Evolutionary conservation across 768 basidiomycete species (phyloP).

Genomic region (Trametes cubensis): DNA sequence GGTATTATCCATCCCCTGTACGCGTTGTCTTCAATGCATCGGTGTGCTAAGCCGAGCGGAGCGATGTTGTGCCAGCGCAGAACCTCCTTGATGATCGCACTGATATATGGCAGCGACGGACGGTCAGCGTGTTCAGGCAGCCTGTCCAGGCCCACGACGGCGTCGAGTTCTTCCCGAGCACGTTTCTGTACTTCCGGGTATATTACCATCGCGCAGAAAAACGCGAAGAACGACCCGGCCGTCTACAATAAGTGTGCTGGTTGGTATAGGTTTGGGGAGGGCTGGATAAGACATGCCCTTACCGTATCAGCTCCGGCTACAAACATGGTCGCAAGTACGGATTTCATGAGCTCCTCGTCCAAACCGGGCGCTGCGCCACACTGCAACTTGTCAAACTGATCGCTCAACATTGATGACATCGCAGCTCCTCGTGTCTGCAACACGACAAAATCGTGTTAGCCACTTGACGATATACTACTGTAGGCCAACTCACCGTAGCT

Average conservation of each 20-base stretch:
- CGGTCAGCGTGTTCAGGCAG: conserved; percentile 23
- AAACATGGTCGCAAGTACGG: neutral
- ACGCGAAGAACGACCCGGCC: neutral
- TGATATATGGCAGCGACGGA: conserved; percentile 16
- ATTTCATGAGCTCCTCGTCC: neutral
- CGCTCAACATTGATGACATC: too few relatives aligned
- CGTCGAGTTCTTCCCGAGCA: conserved; percentile 23
- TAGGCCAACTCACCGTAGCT: conserved; percentile 50
- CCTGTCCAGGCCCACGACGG: conserved; percentile 19
- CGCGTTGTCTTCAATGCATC: conserved; percentile 41
- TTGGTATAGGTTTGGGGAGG: too few relatives aligned
- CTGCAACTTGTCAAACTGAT: neutral
- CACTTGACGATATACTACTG: too few relatives aligned
- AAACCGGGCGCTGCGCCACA: neutral
- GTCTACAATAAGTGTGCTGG: neutral
- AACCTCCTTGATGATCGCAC: conserved; percentile 21
- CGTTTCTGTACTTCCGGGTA: conserved; percentile 14
- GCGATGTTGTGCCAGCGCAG: conserved; percentile 19
- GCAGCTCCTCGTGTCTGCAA: too few relatives aligned
- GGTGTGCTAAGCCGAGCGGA: conserved; percentile 30
- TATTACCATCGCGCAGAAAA: conserved; percentile 13
- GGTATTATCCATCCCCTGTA: conserved; percentile 45
- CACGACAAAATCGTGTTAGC: too few relatives aligned
- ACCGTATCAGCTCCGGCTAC: conserved; percentile 5
- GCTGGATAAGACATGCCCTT: fast-evolving